Evolutionary conservation across 306 rosid genomes (phyloP).

Genomic region (Vigna radiata): DNA sequence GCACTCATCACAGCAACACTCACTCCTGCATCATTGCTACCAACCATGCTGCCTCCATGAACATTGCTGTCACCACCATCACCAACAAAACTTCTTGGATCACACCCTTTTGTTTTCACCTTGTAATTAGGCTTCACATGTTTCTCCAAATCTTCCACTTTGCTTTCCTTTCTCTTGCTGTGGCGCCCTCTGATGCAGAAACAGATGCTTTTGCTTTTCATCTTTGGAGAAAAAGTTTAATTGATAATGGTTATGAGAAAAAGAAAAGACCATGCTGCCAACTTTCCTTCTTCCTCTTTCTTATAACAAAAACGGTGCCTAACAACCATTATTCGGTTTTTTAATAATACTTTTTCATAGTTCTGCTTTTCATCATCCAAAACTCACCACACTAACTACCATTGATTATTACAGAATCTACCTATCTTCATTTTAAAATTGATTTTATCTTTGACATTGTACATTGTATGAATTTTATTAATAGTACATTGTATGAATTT

Average conservation of each 20-base stretch:
- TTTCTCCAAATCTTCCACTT: constrained; percentile 43
- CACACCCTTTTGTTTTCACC: constrained; percentile 40
- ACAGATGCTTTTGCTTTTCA: constrained; percentile 62
- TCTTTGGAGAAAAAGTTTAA: constrained; percentile 22
- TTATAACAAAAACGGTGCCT: not conserved
- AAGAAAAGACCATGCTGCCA: constrained; percentile 13
- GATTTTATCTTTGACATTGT: no score
- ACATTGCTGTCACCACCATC: constrained; percentile 39
- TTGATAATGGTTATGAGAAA: not conserved
- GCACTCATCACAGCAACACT: constrained; percentile 43
- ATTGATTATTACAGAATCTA: no score
- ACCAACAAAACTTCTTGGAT: constrained; percentile 32
- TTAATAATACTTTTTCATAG: constrained; percentile 15
- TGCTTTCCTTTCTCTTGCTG: constrained; percentile 48
- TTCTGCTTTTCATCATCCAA: constrained; percentile 39
- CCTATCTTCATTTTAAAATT: no score
- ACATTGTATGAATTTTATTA: no score
- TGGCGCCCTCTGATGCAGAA: constrained; percentile 57
- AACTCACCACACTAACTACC: not conserved
- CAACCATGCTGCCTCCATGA: constrained; percentile 22
- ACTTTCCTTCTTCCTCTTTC: constrained; percentile 1
- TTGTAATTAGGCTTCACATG: constrained; percentile 39
- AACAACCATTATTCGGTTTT: constrained; percentile 39
- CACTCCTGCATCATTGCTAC: constrained; percentile 43
- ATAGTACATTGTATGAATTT: no score